These are phyloP conservation scores for Globisporangium acanthophoron DNA, from an alignment of 352 stramenopile species.

Conservation along the genomic window DNA sequence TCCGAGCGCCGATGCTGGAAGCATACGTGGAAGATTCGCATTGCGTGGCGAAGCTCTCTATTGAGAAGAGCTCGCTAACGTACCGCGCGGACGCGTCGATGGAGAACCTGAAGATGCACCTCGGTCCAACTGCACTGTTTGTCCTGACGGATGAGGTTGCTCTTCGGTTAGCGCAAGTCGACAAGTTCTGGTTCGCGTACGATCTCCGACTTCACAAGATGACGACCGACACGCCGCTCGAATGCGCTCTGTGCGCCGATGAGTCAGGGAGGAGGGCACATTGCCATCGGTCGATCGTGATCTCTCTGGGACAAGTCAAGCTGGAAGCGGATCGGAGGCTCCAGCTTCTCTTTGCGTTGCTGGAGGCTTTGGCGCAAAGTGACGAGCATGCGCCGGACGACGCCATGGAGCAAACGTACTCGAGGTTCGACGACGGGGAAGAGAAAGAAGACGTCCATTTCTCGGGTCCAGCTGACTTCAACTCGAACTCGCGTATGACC, in stretches of 20 bases:
- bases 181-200: slow-evolving; percentile 76
- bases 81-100: slow-evolving; percentile 55
- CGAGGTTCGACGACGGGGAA: slow-evolving; percentile 26
- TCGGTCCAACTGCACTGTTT: slow-evolving; percentile 77
- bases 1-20: slow-evolving; percentile 77
- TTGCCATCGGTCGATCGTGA: slow-evolving; percentile 55
- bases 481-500: slow-evolving; percentile 15
- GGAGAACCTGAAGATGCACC: slow-evolving; percentile 63
- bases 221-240: slow-evolving; percentile 25
- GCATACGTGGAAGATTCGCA: slow-evolving; percentile 85
- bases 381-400: slow-evolving; percentile 25
- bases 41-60: slow-evolving; percentile 80
- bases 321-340: slow-evolving; percentile 78
- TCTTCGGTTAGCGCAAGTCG: slow-evolving; percentile 76
- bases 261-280: slow-evolving; percentile 48
- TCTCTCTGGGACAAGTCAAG: slow-evolving; percentile 81
- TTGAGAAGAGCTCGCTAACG: slow-evolving; percentile 71
- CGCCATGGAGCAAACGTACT: slow-evolving; percentile 17
- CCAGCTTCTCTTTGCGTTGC: slow-evolving; percentile 72
- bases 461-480: slow-evolving; percentile 12
- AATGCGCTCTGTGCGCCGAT: slow-evolving; percentile 60
- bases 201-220: slow-evolving; percentile 54
- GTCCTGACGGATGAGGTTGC: slow-evolving; percentile 85
- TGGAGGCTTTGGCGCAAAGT: slow-evolving; percentile 60
- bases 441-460: slow-evolving; percentile 10